These are phyloP conservation scores for Anastatica hierochuntica DNA, from an alignment of 345 rosid genomes.

Conservation along the genomic window DNA sequence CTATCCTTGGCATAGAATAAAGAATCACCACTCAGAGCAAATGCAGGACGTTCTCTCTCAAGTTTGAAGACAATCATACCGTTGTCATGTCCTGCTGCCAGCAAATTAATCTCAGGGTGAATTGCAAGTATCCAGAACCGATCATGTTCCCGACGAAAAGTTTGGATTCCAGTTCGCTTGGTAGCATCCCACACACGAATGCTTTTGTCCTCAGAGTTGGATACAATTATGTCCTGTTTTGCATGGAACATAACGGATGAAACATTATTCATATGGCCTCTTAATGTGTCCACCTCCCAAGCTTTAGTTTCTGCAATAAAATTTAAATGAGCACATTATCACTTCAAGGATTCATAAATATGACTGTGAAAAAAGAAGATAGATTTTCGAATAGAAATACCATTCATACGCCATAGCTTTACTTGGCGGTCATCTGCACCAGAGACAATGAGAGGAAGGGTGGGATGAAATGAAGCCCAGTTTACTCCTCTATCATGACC, in stretches of 20 bases:
- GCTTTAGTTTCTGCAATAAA: slow-evolving; percentile 82
- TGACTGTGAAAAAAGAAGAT: background rate
- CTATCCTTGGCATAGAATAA: slow-evolving; percentile 79
- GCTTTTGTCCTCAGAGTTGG: slow-evolving; percentile 93
- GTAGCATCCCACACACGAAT: slow-evolving; percentile 98
- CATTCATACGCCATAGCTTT: slow-evolving; percentile 97
- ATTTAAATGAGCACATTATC: background rate
- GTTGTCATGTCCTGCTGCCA: slow-evolving; percentile 96
- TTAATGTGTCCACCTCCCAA: slow-evolving; percentile 97
- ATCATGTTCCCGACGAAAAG: slow-evolving; percentile 92
- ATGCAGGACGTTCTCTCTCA: slow-evolving; percentile 95
- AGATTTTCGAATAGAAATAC: slow-evolving; percentile 35
- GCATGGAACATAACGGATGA: slow-evolving; percentile 95
- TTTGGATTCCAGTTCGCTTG: slow-evolving; percentile 77
- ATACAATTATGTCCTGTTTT: slow-evolving; percentile 88
- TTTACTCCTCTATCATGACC: slow-evolving; percentile 98
- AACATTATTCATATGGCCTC: slow-evolving; percentile 94
- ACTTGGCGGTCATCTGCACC: slow-evolving; percentile 99
- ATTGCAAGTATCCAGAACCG: slow-evolving; percentile 89
- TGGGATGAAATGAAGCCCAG: slow-evolving; percentile 98
- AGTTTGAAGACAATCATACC: slow-evolving; percentile 96
- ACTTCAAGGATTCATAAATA: too few species aligned
- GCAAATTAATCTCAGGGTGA: slow-evolving; percentile 91
- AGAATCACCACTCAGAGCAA: slow-evolving; percentile 77
- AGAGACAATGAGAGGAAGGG: slow-evolving; percentile 89